Evolutionary conservation across 345 rosid species (phyloP).

Genomic region (Garcia nutans): DNA sequence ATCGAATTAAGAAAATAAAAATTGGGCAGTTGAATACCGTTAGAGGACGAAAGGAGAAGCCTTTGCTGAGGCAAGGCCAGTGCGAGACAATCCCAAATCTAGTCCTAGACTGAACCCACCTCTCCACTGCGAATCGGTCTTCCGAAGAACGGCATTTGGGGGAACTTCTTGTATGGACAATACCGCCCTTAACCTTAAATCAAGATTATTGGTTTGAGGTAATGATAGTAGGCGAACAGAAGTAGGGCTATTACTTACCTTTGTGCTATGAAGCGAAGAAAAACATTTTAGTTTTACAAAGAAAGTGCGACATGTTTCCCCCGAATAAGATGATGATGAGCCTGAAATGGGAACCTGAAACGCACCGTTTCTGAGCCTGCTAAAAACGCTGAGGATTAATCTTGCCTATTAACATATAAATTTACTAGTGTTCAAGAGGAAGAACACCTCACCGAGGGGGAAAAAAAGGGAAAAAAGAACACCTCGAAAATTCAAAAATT

Average conservation of each 20-base stretch:
- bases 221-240: slow-evolving; percentile 4
- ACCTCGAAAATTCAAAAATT: too few relatives aligned
- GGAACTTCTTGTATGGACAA: slow-evolving; percentile 51
- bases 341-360: too few relatives aligned
- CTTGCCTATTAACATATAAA: too few relatives aligned
- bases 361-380: too few relatives aligned
- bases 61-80: slow-evolving; percentile 87
- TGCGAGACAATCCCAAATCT: slow-evolving; percentile 75
- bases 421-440: too few relatives aligned
- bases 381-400: too few relatives aligned
- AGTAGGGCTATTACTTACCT: not conserved
- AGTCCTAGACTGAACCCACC: slow-evolving; percentile 91
- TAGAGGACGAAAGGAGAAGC: slow-evolving; percentile 70
- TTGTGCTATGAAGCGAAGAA: not conserved
- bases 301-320: not conserved
- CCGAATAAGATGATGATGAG: not conserved
- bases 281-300: not conserved
- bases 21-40: slow-evolving; percentile 36
- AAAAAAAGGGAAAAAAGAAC: too few relatives aligned
- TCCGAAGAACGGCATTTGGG: slow-evolving; percentile 71
- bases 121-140: slow-evolving; percentile 55
- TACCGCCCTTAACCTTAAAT: slow-evolving; percentile 22
- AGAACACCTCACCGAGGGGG: too few relatives aligned
- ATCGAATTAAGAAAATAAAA: too few relatives aligned
- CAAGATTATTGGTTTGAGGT: slow-evolving; percentile 1